Evolutionary conservation across 2,329 filamentous ascomycete genomes (phyloP).

Genomic region (Teratosphaeria destructans): DNA sequence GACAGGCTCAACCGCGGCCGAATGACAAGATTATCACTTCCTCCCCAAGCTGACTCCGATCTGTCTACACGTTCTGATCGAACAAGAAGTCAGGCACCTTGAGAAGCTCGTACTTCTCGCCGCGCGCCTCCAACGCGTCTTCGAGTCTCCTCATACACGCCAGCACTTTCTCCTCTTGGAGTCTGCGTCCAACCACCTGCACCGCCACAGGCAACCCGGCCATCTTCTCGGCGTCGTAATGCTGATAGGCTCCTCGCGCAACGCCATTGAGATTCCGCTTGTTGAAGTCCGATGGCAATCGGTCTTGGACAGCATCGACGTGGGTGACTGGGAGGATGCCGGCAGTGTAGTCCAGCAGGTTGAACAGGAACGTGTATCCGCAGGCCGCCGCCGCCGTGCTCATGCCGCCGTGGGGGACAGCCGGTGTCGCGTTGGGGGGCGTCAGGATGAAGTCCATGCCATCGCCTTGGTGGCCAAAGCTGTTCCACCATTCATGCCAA

Average conservation of each 20-base stretch:
- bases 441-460: conserved; percentile 66
- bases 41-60: background rate
- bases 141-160: conserved; percentile 71
- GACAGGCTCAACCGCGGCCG: background rate
- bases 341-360: conserved; percentile 75
- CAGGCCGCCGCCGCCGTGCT: conserved; percentile 74
- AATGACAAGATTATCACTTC: background rate
- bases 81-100: conserved; percentile 18
- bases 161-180: conserved; percentile 83
- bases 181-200: conserved; percentile 66
- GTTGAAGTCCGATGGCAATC: conserved; percentile 51
- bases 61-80: background rate
- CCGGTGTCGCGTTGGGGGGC: conserved; percentile 82
- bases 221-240: conserved; percentile 76
- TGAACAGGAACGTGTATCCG: conserved; percentile 90
- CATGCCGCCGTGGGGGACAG: conserved; percentile 80
- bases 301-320: conserved; percentile 60
- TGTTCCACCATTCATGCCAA: conserved; percentile 82
- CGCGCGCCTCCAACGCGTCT: conserved; percentile 52
- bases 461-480: conserved; percentile 33
- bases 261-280: conserved; percentile 63
- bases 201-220: conserved; percentile 78
- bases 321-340: conserved; percentile 79
- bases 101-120: conserved; percentile 41
- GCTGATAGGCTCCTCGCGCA: conserved; percentile 70